Base-by-base conservation (phyloP, 108 stramenopile species). In the Cyclotella baltica region DNA sequence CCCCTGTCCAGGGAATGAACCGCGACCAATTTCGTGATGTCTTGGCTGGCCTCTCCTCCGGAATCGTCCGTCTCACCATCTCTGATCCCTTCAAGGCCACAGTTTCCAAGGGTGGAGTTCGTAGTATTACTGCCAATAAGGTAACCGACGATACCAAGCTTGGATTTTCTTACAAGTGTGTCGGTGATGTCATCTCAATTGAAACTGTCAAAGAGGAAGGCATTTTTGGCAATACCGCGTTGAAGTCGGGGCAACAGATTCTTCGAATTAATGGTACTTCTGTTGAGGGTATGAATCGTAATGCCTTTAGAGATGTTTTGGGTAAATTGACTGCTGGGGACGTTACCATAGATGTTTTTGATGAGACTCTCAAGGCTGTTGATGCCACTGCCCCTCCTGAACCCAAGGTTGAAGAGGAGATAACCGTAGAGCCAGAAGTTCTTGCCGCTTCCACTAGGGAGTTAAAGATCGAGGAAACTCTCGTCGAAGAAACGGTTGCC, bases 21-120 rank as follows among this genome's bases (percentile, higher is more conserved):
- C 22, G 56, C 2, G 56, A 25, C 15, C 27, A 57, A 25, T 57
- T 57, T 27, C 23, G 56, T 1, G 56, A 57, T 15, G 28, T 23
- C 2, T 29, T 57, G 56, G 1, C 56, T 11, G 18, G 25, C 13
- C 28, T 57, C 13, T 27, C 56, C 56, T 18, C 56, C 13, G 56
- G 56, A 57, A 29, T 23, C 28, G 56, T 57, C 15, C 23, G 56
- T 4, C 22, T 57, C 13, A 23, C 22, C 6, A 27, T 57, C 1
- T 57, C 56, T 29, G 56, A 57, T 25, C 15, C 56, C 28, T 57
- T 57, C 28, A 57, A 57, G 56, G 56, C 56, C 2, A 27, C 28
- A 27, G 3, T 57, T 2, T 18, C 56, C 1, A 25, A 57, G 56
- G 56, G 56, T 1, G 23, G 27, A 57, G 28, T 57, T 25, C 2